Base-by-base conservation (phyloP, 2,329 filamentous ascomycete species). In the Epichloe hybrida region DNA sequence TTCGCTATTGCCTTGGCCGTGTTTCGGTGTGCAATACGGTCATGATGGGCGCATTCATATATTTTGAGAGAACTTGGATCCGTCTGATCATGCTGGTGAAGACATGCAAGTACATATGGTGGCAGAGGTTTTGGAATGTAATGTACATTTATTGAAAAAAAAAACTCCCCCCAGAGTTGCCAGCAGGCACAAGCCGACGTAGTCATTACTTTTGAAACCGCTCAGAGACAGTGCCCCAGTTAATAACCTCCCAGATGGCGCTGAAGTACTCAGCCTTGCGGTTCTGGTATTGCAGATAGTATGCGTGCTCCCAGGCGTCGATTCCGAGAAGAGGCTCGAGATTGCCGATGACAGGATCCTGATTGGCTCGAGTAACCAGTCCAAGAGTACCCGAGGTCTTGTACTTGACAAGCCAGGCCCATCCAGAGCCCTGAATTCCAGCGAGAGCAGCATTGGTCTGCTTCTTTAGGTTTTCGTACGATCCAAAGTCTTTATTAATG, bases 271-370 rank as follows among this genome's bases (percentile, higher is more conserved):
- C 89, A 52, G 85, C 89, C 81, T 95, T 95, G 70, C 88, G 84
- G 77, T 95, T 95, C 80, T 95, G 80, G 73, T 95, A 95, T 74
- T 95, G 88, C 55, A 95, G 77, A 72, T 95, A 94, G 76, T 94
- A 95, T 49, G 89, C 89, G 71, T 95, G 89, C 76, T 95, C 89
- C 89, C 89, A 95, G 50, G 89, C 90, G 72, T 96, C 90, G 62
- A 96, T 84, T 52, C 90, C 90, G 45, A 96, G 72, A 46, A 96
- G 74, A 38, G 90, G 90, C 62, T 81, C 77, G 66, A 85, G 88
- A 66, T 85, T 85, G 47, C 89, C 89, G 13, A 88, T 79, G 31
- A 96, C 86, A 27, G 90, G 86, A 67, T 95, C 88, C 73, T 95
- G 88, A 75, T 94, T 94, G 70, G 86, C 74, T 75, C 88, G 71